These are phyloP conservation scores for Solanum acaule DNA, from an alignment of 257 asterid genomes.

Conservation along the genomic window DNA sequence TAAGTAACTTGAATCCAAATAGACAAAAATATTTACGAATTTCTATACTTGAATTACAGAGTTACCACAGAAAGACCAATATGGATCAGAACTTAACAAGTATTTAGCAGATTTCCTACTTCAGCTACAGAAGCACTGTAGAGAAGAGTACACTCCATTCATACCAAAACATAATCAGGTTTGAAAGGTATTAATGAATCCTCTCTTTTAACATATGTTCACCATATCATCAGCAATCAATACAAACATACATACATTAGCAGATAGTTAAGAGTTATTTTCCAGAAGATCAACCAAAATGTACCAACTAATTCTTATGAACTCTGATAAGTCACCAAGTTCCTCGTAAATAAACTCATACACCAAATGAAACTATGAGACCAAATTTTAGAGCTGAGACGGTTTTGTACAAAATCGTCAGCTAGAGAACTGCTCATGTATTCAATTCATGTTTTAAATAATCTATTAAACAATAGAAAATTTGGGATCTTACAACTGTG, in stretches of 20 bases:
- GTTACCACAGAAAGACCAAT: background rate
- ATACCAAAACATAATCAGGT: background rate
- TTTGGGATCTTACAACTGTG: background rate
- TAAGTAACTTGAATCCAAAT: background rate
- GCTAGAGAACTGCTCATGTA: background rate
- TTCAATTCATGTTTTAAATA: background rate
- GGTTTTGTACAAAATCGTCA: background rate
- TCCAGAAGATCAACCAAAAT: background rate
- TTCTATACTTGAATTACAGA: background rate
- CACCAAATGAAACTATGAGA: background rate
- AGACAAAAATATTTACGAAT: background rate
- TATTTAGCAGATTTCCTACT: background rate
- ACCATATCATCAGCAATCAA: slow-evolving; percentile 17
- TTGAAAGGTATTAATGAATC: background rate
- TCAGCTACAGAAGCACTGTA: background rate
- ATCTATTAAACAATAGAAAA: background rate
- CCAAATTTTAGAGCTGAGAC: background rate
- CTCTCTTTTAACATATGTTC: background rate
- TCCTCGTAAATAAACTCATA: background rate
- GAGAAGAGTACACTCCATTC: background rate
- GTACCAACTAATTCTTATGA: slow-evolving; percentile 2
- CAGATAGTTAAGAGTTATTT: background rate
- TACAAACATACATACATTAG: background rate
- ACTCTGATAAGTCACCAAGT: background rate
- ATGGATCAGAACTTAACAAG: background rate